Percentiles rank a stretch among this genome's conserved stretches.
Conservation (phyloP, 1,139 yeast genomes). For the Cylindricascospora bacillispora region DNA sequence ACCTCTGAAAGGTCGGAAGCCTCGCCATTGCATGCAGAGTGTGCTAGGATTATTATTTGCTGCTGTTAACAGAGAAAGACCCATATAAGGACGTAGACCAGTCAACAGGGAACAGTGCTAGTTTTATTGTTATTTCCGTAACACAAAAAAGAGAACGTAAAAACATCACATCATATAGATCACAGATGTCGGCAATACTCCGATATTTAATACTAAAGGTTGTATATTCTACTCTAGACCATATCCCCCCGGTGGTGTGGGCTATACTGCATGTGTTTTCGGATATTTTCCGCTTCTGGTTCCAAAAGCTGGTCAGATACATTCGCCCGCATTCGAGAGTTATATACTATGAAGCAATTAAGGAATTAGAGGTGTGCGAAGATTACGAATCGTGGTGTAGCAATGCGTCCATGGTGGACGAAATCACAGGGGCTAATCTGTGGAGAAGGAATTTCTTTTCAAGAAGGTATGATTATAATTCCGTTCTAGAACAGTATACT, state of each 20-base stretch:
- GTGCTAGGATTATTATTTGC: too few relatives aligned
- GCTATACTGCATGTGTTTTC: conserved; percentile 42
- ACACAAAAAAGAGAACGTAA: too few relatives aligned
- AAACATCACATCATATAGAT: too few relatives aligned
- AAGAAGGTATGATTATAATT: conserved; percentile 68
- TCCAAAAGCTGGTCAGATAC: conserved; percentile 20
- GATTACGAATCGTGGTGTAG: conserved; percentile 51
- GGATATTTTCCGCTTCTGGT: conserved; percentile 53
- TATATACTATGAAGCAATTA: conserved; percentile 21
- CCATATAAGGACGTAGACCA: too few relatives aligned
- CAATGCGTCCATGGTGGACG: conserved; percentile 49
- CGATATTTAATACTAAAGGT: conserved; percentile 10
- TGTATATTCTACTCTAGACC: conserved; percentile 28
- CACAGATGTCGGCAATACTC: too few relatives aligned
- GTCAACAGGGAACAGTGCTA: too few relatives aligned
- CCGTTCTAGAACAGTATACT: conserved; percentile 64
- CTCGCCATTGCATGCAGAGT: too few relatives aligned
- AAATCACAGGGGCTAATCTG: conserved; percentile 52
- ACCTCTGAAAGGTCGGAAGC: too few relatives aligned
- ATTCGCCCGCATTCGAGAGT: conserved; percentile 21
- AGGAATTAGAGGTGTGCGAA: conserved; percentile 23
- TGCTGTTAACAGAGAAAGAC: too few relatives aligned
- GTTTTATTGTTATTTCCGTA: too few relatives aligned
- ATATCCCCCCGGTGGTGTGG: conserved; percentile 53
- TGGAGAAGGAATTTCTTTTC: conserved; percentile 85